A percentile compares a stretch with the other conserved stretches of the same genome.
These are phyloP conservation scores for Fusarium sulawesiense DNA, from an alignment of 2,329 filamentous ascomycete genomes.

Conservation along the genomic window DNA sequence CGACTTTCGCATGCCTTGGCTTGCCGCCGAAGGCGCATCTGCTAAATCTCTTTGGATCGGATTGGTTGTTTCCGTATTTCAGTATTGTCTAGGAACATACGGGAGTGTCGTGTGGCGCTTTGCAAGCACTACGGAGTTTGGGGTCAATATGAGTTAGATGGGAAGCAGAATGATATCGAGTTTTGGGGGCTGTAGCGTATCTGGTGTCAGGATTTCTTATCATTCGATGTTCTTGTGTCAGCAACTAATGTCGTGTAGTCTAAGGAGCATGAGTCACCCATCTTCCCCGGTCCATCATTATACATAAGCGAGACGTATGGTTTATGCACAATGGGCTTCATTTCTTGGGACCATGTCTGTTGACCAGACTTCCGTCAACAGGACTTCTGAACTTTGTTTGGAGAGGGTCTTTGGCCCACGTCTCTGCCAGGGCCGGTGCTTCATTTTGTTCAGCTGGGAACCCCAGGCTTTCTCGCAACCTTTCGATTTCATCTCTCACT, in stretches of 20 bases:
- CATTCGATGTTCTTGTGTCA: constrained; percentile 10
- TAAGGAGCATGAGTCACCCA: constrained; percentile 10
- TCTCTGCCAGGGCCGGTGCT: constrained; percentile 80
- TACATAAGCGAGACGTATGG: constrained; percentile 33
- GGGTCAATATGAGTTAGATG: constrained; percentile 41
- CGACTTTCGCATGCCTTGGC: constrained; percentile 11
- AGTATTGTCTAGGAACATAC: constrained; percentile 8
- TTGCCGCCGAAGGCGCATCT: neutral
- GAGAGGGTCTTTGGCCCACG: constrained; percentile 72
- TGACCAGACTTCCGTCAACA: constrained; percentile 65
- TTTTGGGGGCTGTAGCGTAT: constrained; percentile 25
- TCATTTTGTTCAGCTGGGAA: constrained; percentile 82
- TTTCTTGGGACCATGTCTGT: constrained; percentile 48
- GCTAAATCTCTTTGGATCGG: constrained; percentile 8
- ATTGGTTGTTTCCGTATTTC: constrained; percentile 14
- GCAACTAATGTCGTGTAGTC: constrained; percentile 33
- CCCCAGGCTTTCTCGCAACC: constrained; percentile 77
- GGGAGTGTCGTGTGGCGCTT: constrained; percentile 23
- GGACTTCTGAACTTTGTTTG: constrained; percentile 63
- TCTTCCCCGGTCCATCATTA: constrained; percentile 16
- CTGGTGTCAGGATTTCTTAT: constrained; percentile 14
- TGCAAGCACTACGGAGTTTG: constrained; percentile 42
- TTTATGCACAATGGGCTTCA: constrained; percentile 19
- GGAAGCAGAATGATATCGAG: constrained; percentile 31
- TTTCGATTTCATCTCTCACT: constrained; percentile 82